Conservation (phyloP, 768 basidiomycete species). For the Baorangia bicolor region DNA sequence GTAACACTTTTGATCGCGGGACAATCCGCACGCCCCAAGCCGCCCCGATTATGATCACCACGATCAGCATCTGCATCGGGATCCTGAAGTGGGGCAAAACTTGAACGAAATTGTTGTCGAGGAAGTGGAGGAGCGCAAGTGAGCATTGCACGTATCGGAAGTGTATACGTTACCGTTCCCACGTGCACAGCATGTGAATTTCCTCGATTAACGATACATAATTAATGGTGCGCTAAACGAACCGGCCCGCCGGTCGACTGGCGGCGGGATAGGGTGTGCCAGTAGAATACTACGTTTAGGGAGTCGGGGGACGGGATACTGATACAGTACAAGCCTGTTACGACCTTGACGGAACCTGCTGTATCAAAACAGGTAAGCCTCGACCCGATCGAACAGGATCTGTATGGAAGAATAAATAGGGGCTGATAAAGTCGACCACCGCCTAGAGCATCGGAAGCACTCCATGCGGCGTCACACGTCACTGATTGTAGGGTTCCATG, state of each 20-base stretch:
- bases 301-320: not conserved
- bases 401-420: not conserved
- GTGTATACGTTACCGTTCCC: not conserved
- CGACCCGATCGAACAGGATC: not conserved
- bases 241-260: no score
- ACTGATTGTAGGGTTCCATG: not conserved
- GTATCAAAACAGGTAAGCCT: not conserved
- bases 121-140: not conserved
- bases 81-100: not conserved
- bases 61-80: not conserved
- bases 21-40: no score
- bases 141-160: not conserved
- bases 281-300: not conserved
- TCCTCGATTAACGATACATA: no score
- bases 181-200: no score
- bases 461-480: not conserved
- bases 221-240: no score
- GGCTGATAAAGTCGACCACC: not conserved
- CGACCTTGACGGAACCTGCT: not conserved
- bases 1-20: not conserved
- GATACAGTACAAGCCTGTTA: not conserved
- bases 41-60: not conserved
- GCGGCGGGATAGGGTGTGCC: not conserved
- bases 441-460: not conserved
- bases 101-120: not conserved